Evolutionary conservation across 2,329 filamentous ascomycete genomes (phyloP), one percentile per base, ranked within the genome.

Genomic region (Colletotrichum brevisporum): DNA sequence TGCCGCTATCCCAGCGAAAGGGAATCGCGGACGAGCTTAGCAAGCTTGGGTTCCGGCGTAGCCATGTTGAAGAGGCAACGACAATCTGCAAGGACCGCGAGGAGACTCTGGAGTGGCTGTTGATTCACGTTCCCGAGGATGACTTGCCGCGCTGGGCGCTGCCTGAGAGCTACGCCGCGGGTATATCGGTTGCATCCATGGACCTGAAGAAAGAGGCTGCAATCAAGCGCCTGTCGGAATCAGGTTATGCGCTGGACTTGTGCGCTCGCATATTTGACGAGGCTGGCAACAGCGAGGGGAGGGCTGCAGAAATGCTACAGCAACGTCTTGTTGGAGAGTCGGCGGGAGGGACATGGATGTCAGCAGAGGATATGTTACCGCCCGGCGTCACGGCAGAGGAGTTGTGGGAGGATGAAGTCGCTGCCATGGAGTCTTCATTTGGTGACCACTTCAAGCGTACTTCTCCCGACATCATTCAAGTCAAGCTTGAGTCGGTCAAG

Each of bases 71-170:
- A 76, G 96, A 99, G 81, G 95, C 96, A 9, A 89, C 93, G 1
- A 90, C 90, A 52, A 90, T 95, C 75, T 98, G 95, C 83, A 97
- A 95, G 79, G 94, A 97, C 77, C 88, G 92, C 36, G 95, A 98
- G 78, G 96, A 99, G 81, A 91, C 94, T 16, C 86, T 99, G 2
- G 95, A 98, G 78, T 99, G 96, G 96, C 86, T 99, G 16, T 87
- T 99, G 56, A 95, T 98, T 59, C 95, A 99, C 80, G 94, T 99
- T 2, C 96, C 96, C 1, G 96, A 99, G 77, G 96, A 99, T 77
- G 96, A 98, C 75, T 83, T 98, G n/a, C 96, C 96, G 1, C 85
- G 88, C 6, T 98, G 95, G 94, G 94, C 94, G 74, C 83, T 99
- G 50, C 96, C 96, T 0, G 95, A 97, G 80, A 93, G 91, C 70